Evolutionary conservation across 495 filamentous ascomycete genomes (phyloP).

Genomic region (Podospora conica): DNA sequence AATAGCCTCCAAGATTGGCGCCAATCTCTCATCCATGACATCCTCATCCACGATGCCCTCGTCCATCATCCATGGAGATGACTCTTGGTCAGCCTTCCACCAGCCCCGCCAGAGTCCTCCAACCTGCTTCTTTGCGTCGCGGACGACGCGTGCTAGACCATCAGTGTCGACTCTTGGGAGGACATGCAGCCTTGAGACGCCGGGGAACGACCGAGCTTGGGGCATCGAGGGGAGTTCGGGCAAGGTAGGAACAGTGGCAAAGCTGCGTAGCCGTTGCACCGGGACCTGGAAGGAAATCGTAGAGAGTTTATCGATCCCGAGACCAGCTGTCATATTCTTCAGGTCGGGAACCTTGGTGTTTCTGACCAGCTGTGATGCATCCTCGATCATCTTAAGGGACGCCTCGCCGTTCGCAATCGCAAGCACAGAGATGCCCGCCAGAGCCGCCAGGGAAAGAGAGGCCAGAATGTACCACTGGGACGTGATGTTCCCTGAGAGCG

Average conservation of each 20-base stretch:
- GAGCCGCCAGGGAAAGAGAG: neutral
- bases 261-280: neutral
- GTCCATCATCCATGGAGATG: neutral
- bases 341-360: neutral
- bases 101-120: neutral
- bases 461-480: neutral
- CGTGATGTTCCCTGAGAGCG: neutral
- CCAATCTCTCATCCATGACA: neutral
- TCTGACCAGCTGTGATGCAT: neutral
- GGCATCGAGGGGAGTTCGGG: neutral
- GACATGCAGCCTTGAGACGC: neutral
- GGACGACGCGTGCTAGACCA: neutral
- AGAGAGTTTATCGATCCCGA: neutral
- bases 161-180: neutral
- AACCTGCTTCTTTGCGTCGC: neutral
- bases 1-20: neutral
- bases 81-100: neutral
- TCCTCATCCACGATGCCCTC: neutral
- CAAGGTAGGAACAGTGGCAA: neutral
- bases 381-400: neutral
- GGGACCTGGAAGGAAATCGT: neutral
- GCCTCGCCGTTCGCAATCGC: neutral
- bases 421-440: neutral
- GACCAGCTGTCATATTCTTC: neutral
- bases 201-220: neutral